Percentiles rank a stretch among this genome's conserved stretches.
phyloP scores from a whole-genome alignment of 2,329 filamentous ascomycete genomes.

The Alternaria ethzedia region DNA sequence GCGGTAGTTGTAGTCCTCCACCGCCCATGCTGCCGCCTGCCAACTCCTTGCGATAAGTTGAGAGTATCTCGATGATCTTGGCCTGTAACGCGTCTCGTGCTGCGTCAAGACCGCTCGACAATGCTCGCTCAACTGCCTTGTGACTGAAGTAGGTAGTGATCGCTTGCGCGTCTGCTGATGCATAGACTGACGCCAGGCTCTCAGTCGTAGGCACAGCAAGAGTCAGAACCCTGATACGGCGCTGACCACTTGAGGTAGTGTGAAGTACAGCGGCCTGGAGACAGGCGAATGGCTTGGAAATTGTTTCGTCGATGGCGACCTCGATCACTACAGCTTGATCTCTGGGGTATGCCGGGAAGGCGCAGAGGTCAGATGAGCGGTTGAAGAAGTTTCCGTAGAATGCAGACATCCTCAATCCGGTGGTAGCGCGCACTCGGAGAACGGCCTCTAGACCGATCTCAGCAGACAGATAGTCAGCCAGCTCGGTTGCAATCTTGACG shows the following conservation, averaged over 20 bases:
- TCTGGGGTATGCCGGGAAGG: constrained; percentile 95
- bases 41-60: constrained; percentile 96
- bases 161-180: constrained; percentile 91
- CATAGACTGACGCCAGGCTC: constrained; percentile 87
- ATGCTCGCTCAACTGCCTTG: constrained; percentile 90
- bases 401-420: constrained; percentile 92
- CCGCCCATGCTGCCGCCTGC: constrained; percentile 94
- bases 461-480: constrained; percentile 94
- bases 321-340: constrained; percentile 98
- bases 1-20: constrained; percentile 89
- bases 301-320: constrained; percentile 93
- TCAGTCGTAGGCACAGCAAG: constrained; percentile 91
- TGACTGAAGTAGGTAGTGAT: constrained; percentile 95
- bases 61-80: constrained; percentile 89
- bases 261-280: constrained; percentile 86
- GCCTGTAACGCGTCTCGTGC: constrained; percentile 88
- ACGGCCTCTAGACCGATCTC: constrained; percentile 97
- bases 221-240: constrained; percentile 92
- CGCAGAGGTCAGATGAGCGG: constrained; percentile 93
- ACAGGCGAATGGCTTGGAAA: constrained; percentile 90
- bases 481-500: constrained; percentile 96
- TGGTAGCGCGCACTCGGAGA: constrained; percentile 91
- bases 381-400: constrained; percentile 99
- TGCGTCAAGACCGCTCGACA: constrained; percentile 86
- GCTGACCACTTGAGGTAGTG: constrained; percentile 96